Evolutionary conservation across 768 basidiomycete genomes (phyloP).

Genomic region (Lentinus brumalis): DNA sequence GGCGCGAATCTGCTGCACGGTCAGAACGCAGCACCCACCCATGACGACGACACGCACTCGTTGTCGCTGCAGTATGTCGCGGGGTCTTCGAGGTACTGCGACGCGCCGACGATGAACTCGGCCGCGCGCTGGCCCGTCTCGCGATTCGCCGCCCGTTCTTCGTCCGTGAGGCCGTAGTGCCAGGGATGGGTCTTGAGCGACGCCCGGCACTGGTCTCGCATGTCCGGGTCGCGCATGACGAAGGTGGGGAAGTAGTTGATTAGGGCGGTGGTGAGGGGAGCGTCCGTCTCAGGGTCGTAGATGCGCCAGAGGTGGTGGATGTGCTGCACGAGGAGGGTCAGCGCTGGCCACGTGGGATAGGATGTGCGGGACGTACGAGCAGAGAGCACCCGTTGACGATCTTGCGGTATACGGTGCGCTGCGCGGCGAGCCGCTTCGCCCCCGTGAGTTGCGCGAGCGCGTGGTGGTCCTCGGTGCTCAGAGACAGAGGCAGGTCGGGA

Average conservation of each 20-base stretch:
- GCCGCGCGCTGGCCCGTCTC: constrained; percentile 10
- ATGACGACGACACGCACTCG: constrained; percentile 3
- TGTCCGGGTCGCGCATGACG: constrained; percentile 5
- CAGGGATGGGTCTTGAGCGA: neutral
- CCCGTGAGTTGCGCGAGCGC: neutral
- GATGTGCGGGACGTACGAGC: constrained; percentile 9
- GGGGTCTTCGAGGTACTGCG: constrained; percentile 9
- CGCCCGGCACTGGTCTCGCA: neutral
- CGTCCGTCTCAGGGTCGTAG: constrained; percentile 1
- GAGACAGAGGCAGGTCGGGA: neutral
- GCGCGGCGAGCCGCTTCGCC: neutral
- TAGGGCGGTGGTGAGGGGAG: neutral
- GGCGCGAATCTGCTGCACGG: neutral
- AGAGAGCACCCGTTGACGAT: constrained; percentile 14
- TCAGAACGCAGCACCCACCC: neutral
- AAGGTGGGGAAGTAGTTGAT: constrained; percentile 15
- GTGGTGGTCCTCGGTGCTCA: neutral
- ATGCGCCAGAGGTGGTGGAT: constrained; percentile 16
- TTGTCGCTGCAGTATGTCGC: constrained; percentile 9
- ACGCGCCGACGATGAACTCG: constrained; percentile 13
- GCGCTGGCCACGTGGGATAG: neutral
- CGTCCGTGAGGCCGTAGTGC: constrained; percentile 12
- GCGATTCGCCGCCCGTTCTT: constrained; percentile 4
- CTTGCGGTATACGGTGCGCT: constrained; percentile 15
- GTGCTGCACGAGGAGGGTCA: constrained; percentile 5